phyloP scores from a whole-genome alignment of 805 yeast species.

The Wickerhamiella vanderwaltii region DNA sequence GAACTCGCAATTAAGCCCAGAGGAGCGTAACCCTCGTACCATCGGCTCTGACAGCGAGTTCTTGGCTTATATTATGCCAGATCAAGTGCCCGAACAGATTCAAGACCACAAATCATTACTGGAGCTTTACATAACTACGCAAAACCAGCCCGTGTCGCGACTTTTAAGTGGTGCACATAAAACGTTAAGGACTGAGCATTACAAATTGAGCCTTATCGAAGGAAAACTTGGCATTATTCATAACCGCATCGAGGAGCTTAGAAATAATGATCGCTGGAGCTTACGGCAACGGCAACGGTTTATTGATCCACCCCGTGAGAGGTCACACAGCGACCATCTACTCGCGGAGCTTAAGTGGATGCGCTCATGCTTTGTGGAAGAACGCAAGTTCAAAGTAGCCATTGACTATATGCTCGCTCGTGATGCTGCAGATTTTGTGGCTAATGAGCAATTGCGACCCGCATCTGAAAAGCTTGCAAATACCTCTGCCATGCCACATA shows the following conservation, averaged over 20 bases:
- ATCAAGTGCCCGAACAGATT: constrained; percentile 28
- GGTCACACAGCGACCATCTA: constrained; percentile 59
- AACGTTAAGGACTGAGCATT: constrained; percentile 70
- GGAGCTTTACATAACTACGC: constrained; percentile 76
- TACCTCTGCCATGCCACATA: neutral
- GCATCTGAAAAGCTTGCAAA: neutral
- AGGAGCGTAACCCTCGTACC: neutral
- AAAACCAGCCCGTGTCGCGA: constrained; percentile 73
- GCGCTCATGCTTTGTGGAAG: constrained; percentile 64
- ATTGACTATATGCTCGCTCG: constrained; percentile 38
- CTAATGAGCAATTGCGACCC: neutral
- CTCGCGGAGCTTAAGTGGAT: constrained; percentile 76
- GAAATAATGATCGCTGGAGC: constrained; percentile 81
- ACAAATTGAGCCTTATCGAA: constrained; percentile 73
- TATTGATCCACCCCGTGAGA: constrained; percentile 47
- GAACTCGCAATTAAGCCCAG: neutral
- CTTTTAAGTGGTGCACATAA: constrained; percentile 78
- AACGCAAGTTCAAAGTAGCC: constrained; percentile 53
- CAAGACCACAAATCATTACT: constrained; percentile 42
- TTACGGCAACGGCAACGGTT: constrained; percentile 68
- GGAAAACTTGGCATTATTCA: constrained; percentile 84
- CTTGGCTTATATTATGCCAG: constrained; percentile 26
- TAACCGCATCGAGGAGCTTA: constrained; percentile 83
- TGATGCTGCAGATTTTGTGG: constrained; percentile 38
- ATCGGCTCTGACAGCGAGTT: constrained; percentile 10